Conservation (phyloP, 768 basidiomycete genomes). For the Termitomyces sp. region DNA sequence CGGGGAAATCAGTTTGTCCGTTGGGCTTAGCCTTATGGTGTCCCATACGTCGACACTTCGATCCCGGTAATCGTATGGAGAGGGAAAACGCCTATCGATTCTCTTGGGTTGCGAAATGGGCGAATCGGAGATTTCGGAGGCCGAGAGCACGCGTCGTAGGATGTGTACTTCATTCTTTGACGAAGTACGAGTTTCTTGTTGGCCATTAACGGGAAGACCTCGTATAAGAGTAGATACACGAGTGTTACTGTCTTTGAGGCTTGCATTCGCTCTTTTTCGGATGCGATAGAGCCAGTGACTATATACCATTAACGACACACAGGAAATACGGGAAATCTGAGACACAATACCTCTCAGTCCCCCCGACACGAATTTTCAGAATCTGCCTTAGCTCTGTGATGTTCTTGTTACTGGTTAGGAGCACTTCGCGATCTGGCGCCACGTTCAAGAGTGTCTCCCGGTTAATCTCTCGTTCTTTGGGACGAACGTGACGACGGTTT, state of each 20-base stretch:
- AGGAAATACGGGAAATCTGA: background rate
- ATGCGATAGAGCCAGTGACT: slow-evolving; percentile 29
- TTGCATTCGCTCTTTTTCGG: slow-evolving; percentile 17
- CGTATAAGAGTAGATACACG: slow-evolving; percentile 20
- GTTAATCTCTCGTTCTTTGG: slow-evolving; percentile 22
- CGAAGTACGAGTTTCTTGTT: background rate
- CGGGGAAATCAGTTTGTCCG: slow-evolving; percentile 27
- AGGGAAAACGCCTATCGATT: background rate
- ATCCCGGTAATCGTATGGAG: slow-evolving; percentile 3
- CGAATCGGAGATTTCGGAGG: slow-evolving; percentile 13
- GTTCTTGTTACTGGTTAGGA: slow-evolving; percentile 18
- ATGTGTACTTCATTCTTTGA: slow-evolving; percentile 9
- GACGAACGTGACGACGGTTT: slow-evolving; percentile 8
- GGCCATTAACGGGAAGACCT: background rate
- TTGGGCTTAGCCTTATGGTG: slow-evolving; percentile 19
- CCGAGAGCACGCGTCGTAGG: slow-evolving; percentile 22
- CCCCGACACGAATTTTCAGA: slow-evolving; percentile 22
- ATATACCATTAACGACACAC: too few species aligned
- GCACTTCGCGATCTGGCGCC: slow-evolving; percentile 28
- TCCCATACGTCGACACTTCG: slow-evolving; percentile 19
- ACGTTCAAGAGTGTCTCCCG: slow-evolving; percentile 22
- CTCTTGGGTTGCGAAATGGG: slow-evolving; percentile 2
- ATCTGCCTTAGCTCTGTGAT: slow-evolving; percentile 24
- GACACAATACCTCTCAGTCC: slow-evolving; percentile 14
- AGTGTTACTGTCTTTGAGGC: slow-evolving; percentile 18